phyloP scores from a whole-genome alignment of 768 basidiomycete species.

The Multifurca ochricompacta region DNA sequence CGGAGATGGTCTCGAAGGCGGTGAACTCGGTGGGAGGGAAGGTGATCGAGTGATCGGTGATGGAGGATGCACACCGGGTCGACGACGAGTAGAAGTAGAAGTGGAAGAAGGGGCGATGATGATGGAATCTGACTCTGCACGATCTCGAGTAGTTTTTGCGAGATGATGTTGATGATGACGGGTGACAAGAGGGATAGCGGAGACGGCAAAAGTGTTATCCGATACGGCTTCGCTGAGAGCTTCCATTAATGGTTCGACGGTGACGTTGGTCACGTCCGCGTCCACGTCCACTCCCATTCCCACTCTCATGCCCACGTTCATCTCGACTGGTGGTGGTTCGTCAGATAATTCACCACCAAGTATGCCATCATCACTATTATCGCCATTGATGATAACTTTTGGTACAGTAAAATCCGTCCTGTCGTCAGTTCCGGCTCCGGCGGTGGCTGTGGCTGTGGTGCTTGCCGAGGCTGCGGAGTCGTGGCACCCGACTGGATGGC shows the following conservation, averaged over 20 bases:
- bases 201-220: constrained; percentile 1
- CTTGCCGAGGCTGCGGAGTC: constrained; percentile 16
- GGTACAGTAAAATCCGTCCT: no score
- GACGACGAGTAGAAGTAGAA: no score
- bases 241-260: constrained; percentile 3
- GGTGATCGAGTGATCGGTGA: constrained; percentile 23
- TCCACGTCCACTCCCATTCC: no score
- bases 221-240: constrained; percentile 18
- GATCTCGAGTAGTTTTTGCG: no score
- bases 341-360: no score
- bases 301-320: no score
- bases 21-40: constrained; percentile 28
- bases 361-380: no score
- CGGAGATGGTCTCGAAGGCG: constrained; percentile 29
- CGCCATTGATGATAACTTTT: no score
- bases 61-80: constrained; percentile 14
- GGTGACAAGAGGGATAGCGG: constrained; percentile 24
- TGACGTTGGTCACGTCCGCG: no score
- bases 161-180: no score
- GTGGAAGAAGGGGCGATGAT: constrained; percentile 1
- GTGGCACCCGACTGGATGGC: constrained; percentile 4
- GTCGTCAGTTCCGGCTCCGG: no score
- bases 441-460: not conserved
- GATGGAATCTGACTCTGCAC: not conserved
- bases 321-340: no score